Evolutionary conservation across 108 stramenopile species (phyloP).

Genomic region (Discostella stelligeroides): DNA sequence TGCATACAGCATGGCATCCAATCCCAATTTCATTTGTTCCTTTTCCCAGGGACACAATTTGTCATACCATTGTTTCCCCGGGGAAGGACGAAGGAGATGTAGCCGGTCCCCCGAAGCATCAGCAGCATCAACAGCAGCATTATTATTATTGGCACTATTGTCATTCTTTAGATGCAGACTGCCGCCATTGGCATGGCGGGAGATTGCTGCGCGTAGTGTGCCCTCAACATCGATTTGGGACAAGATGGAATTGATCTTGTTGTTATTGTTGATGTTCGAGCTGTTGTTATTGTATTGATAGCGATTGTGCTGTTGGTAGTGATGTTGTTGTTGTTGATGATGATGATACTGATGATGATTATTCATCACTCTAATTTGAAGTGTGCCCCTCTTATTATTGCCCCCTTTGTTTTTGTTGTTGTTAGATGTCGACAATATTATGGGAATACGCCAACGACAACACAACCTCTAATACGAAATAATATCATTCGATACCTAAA

Average conservation of each 20-base stretch:
- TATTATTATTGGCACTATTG: background rate
- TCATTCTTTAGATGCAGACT: constrained; percentile 3
- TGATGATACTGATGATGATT: background rate
- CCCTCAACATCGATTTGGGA: constrained; percentile 45
- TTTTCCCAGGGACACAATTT: constrained; percentile 42
- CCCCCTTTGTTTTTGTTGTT: background rate
- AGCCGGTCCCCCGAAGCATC: background rate
- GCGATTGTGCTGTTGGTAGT: background rate
- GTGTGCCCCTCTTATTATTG: background rate
- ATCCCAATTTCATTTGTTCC: constrained; percentile 56
- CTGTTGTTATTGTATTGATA: constrained; percentile 1
- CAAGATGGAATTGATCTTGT: constrained; percentile 1
- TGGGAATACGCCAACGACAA: too few species aligned
- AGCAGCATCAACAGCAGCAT: too few species aligned
- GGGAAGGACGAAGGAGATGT: constrained; percentile 8
- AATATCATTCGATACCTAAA: too few species aligned
- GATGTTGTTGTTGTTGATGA: background rate
- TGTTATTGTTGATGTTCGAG: constrained; percentile 4
- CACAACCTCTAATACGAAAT: too few species aligned
- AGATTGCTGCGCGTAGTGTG: constrained; percentile 38
- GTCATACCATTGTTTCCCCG: constrained; percentile 55
- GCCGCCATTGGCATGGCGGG: constrained; percentile 14
- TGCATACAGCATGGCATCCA: constrained; percentile 63
- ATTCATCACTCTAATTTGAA: background rate
- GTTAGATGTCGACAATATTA: background rate